A percentile compares a stretch with the other conserved stretches of the same genome.
These are phyloP conservation scores for Galerina sulciceps DNA, from an alignment of 768 basidiomycete species.

Conservation along the genomic window DNA sequence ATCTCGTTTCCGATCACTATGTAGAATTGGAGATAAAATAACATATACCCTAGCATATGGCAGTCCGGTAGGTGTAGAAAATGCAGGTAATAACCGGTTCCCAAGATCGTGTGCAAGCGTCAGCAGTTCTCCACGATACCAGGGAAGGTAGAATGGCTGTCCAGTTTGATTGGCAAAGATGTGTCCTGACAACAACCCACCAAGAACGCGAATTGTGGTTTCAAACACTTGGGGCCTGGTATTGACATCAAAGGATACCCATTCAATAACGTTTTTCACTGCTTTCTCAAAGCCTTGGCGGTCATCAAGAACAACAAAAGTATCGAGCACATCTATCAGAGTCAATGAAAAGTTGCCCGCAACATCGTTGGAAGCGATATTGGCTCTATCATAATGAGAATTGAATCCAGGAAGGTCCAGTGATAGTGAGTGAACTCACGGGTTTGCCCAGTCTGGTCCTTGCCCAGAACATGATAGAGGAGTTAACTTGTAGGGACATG, in stretches of 20 bases:
- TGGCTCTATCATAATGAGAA: conserved; percentile 45
- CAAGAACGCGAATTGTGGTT: conserved; percentile 92
- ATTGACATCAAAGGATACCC: conserved; percentile 91
- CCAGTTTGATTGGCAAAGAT: conserved; percentile 71
- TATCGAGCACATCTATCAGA: conserved; percentile 82
- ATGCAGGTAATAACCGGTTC: conserved; percentile 85
- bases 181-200: conserved; percentile 87
- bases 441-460: conserved; percentile 86
- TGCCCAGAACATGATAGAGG: conserved; percentile 86
- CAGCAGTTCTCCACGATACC: conserved; percentile 85
- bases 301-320: conserved; percentile 87
- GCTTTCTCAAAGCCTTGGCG: conserved; percentile 81
- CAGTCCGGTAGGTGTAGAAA: conserved; percentile 87
- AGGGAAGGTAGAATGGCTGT: conserved; percentile 76
- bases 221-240: conserved; percentile 99
- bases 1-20: conserved; percentile 2
- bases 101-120: conserved; percentile 87
- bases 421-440: conserved; percentile 51
- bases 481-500: conserved; percentile 57
- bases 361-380: conserved; percentile 88
- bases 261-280: conserved; percentile 77
- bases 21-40: conserved; percentile 4
- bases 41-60: conserved; percentile 83
- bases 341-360: conserved; percentile 92
- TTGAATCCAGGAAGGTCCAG: not conserved